Percentiles rank a stretch among this genome's conserved stretches.
Evolutionary conservation across 1,284 basidiomycete species (phyloP).

Genomic region (Austroboletus rostrupii): DNA sequence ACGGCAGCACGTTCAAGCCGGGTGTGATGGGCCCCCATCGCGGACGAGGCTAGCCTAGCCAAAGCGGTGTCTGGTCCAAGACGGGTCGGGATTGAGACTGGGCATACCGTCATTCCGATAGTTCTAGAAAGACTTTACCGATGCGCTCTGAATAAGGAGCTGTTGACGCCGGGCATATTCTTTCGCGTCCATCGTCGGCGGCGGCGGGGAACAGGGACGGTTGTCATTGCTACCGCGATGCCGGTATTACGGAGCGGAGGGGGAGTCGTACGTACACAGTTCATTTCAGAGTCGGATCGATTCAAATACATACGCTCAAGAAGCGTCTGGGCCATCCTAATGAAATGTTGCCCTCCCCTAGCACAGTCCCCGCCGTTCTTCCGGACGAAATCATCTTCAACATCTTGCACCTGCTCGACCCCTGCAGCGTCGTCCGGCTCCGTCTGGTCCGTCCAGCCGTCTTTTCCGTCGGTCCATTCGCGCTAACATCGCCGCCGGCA

Average conservation of each 20-base stretch:
- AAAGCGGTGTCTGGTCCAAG: slow-evolving; percentile 2
- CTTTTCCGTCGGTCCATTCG: neutral
- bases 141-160: no score
- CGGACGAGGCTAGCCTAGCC: slow-evolving; percentile 7
- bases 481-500: slow-evolving; percentile 4
- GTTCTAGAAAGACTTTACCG: no score
- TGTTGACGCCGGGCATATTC: no score
- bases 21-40: neutral
- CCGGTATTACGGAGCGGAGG: no score
- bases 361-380: neutral
- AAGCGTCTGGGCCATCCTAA: neutral
- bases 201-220: no score
- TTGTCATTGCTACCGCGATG: no score
- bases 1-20: no score
- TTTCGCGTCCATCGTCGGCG: no score
- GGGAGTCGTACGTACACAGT: no score
- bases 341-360: slow-evolving; percentile 7
- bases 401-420: slow-evolving; percentile 14
- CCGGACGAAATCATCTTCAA: slow-evolving; percentile 21
- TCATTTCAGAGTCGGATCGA: no score
- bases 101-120: no score
- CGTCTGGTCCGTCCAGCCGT: slow-evolving; percentile 14
- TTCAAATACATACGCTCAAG: neutral
- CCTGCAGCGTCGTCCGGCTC: slow-evolving; percentile 17
- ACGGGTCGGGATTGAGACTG: neutral